Evolutionary conservation across 192 early-diverging fungal genomes (phyloP).

Genomic region (Spizellomyces sp.): DNA sequence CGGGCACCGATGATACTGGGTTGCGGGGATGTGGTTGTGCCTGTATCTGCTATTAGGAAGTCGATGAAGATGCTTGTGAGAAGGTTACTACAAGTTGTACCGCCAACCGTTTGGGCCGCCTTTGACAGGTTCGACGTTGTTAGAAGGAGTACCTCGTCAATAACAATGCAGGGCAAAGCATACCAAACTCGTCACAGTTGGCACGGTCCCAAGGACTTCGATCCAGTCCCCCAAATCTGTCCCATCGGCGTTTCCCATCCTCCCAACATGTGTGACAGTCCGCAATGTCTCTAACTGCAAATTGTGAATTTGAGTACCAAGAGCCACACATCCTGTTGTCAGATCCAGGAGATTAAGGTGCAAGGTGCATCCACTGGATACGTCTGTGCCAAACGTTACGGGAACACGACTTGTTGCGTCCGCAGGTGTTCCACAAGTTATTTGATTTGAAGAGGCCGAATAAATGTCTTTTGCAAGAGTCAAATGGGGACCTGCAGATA

Average conservation of each 20-base stretch:
- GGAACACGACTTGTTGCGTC: conserved; percentile 10
- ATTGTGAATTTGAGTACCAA: neutral
- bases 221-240: conserved; percentile 19
- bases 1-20: conserved; percentile 5
- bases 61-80: neutral
- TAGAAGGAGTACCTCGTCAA: too few relatives aligned
- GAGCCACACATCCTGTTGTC: conserved; percentile 16
- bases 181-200: neutral
- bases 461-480: conserved; percentile 39
- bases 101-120: neutral
- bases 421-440: conserved; percentile 40
- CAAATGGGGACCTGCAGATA: conserved; percentile 26
- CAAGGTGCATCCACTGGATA: conserved; percentile 35
- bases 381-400: conserved; percentile 34
- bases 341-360: conserved; percentile 48
- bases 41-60: conserved; percentile 2
- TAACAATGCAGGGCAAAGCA: too few relatives aligned
- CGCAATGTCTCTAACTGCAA: neutral
- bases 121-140: too few relatives aligned
- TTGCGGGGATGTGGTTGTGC: neutral
- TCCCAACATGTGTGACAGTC: conserved; percentile 22
- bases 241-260: conserved; percentile 25
- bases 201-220: neutral
- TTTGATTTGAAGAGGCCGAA: conserved; percentile 42
- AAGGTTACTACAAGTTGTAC: neutral